Evolutionary conservation across 2,329 filamentous ascomycete genomes (phyloP), one percentile per base, ranked within the genome.

Genomic region (Penicillium sp.): DNA sequence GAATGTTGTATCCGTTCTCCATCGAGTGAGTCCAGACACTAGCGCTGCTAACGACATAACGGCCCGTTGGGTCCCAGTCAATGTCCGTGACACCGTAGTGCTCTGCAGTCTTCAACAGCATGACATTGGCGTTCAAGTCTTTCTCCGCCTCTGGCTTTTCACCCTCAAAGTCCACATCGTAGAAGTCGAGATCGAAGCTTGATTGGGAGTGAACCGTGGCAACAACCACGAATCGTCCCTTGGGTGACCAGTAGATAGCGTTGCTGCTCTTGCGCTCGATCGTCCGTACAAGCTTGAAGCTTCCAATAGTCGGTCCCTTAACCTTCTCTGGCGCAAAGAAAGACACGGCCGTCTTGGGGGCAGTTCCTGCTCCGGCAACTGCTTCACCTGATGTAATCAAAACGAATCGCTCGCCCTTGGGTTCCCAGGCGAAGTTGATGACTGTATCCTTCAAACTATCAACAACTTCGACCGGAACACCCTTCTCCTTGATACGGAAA

Each of bases 191-290:
- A 62, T 99, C 94, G 62, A 91, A 96, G 77, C 87, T 93, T 75
- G 96, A 90, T 71, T 91, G 87, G 68, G 92, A 97, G 75, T 90
- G 86, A 53, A 99, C 90, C 11, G 94, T 95, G 54, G 91, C 94
- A 55, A 99, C 86, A 47, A 97, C 87, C 38, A 97, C 93, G 69
- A 99, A 99, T 49, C 94, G 88, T 54, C 94, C 94, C 74, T 88
- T 90, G 23, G 94, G 94, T 20, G 91, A 96, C 94, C 94, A 99
- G 85, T 97, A 97, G 70, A 99, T 99, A 63, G 90, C 92, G 71
- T 99, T 99, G 83, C 89, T 96, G 78, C 95, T 97, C 86, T 97
- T 97, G 86, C 97, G 97, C 68, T 99, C 94, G 56, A 96, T 81
- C 8, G 92, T 97, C 62, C 91, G 87, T 64, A 97, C 87, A 71